Evolutionary conservation across 176 grass and related monocot species (phyloP), one percentile per base, ranked within the genome.

Genomic region (Puccinellia tenuiflora): DNA sequence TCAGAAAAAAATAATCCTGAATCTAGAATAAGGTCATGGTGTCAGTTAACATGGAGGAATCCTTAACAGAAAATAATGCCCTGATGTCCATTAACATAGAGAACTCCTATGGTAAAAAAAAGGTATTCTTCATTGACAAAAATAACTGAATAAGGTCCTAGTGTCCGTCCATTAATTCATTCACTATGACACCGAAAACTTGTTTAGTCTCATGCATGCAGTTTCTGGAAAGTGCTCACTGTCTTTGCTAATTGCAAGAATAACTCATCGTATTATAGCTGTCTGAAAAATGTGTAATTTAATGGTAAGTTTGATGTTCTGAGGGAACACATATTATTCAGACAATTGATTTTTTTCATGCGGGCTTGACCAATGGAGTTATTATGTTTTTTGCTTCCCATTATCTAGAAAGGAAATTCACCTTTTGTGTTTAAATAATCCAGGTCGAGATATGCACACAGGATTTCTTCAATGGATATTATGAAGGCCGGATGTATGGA

Each of bases 391-490:
- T 15, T 3, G 7, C 78, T 70, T 82, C 34, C 54, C 34, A 72
- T 61, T 26, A 55, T 53, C 12, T 61, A 77, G 31, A 54, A 51
- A 72, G 30, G 37, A 82, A 81, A 3, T 17, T 88, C 76, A 85
- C 42, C 0, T 77, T 57, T 37, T 80, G 25, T 85, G 25, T 81
- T 64, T 62, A 17, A 54, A 25, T 61, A 37, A 64, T 86, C 48
- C 45, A 97, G 94, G 90, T 89, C 1, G 70, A 83, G 71, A 89
- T 93, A 85, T 20, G 74, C 54, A 77, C 59, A 15, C 2, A 80
- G 17, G 73, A 87, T 11, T 97, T 97, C 57, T 93, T 97, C 40
- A 29, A 81, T 26, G 86, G 94, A 31, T 97, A 97, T 76, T 73
- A 45, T 46, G 16, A 67, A 35, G 94, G 94, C 33, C 71, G 88